Evolutionary conservation across 129 eudicot species (phyloP).

Genomic region (Flaveria trinervia): DNA sequence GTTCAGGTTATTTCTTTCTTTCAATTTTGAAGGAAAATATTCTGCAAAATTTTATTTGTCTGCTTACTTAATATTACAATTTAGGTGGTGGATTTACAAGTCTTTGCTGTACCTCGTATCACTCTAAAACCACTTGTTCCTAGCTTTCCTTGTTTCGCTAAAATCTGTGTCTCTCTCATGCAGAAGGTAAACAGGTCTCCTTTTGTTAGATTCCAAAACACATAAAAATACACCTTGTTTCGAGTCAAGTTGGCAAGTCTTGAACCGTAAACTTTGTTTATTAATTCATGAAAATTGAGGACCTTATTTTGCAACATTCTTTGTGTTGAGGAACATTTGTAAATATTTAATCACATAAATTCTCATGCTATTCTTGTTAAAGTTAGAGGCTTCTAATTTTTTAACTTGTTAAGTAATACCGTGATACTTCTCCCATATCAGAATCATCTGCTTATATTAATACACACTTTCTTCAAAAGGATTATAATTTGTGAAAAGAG

Average conservation of each 20-base stretch:
- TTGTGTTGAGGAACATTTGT: not conserved
- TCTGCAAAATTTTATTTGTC: not conserved
- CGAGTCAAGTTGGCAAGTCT: not conserved
- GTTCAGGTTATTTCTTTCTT: slow-evolving; percentile 64
- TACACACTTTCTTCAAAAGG: not conserved
- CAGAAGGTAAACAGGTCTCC: slow-evolving; percentile 59
- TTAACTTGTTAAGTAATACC: not conserved
- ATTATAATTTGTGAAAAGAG: not conserved
- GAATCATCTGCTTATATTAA: not conserved
- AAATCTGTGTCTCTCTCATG: slow-evolving; percentile 86
- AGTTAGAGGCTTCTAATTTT: not conserved
- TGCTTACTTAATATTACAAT: slow-evolving; percentile 10
- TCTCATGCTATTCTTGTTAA: not conserved
- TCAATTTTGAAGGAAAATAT: slow-evolving; percentile 12
- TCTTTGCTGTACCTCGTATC: slow-evolving; percentile 87
- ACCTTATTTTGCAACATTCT: not conserved
- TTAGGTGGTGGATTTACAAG: slow-evolving; percentile 94
- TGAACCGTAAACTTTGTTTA: not conserved
- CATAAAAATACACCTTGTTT: not conserved
- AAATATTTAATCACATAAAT: not conserved
- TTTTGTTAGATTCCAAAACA: slow-evolving; percentile 12
- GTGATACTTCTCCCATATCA: not conserved
- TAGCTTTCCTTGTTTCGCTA: slow-evolving; percentile 97
- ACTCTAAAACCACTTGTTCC: slow-evolving; percentile 97
- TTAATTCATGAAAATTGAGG: not conserved